Conservation (phyloP, 2,329 filamentous ascomycete species). For the Cadophora malorum region DNA sequence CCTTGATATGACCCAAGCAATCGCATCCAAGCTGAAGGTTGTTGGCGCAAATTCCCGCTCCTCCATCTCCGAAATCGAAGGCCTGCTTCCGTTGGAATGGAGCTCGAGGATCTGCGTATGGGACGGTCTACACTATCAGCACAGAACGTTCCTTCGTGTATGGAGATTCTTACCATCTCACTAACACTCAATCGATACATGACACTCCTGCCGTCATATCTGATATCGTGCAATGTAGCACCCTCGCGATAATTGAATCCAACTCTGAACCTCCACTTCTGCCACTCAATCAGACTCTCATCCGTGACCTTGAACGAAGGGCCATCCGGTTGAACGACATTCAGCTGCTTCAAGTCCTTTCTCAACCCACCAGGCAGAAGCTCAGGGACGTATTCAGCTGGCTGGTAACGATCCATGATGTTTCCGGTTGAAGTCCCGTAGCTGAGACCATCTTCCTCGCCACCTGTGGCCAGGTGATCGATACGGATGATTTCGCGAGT, state of each 20-base stretch:
- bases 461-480: slow-evolving; percentile 52
- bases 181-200: slow-evolving; percentile 64
- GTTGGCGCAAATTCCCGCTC: slow-evolving; percentile 68
- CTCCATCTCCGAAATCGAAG: slow-evolving; percentile 73
- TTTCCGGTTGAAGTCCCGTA: slow-evolving; percentile 52
- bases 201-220: slow-evolving; percentile 63
- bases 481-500: slow-evolving; percentile 55
- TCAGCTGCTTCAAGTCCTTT: slow-evolving; percentile 62
- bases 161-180: slow-evolving; percentile 55
- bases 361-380: slow-evolving; percentile 49
- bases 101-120: slow-evolving; percentile 66
- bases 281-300: slow-evolving; percentile 54
- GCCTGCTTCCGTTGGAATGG: slow-evolving; percentile 71
- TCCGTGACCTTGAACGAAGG: slow-evolving; percentile 62
- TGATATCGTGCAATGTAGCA: slow-evolving; percentile 64
- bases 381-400: slow-evolving; percentile 49
- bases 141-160: neutral
- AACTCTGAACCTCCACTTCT: slow-evolving; percentile 68
- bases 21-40: slow-evolving; percentile 72
- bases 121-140: slow-evolving; percentile 51
- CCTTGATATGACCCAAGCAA: slow-evolving; percentile 70
- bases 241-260: slow-evolving; percentile 67
- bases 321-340: slow-evolving; percentile 67
- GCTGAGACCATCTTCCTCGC: slow-evolving; percentile 48
- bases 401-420: slow-evolving; percentile 50